Evolutionary conservation across 2,329 filamentous ascomycete species (phyloP).

Genomic region (Tolypocladium guangdongense): DNA sequence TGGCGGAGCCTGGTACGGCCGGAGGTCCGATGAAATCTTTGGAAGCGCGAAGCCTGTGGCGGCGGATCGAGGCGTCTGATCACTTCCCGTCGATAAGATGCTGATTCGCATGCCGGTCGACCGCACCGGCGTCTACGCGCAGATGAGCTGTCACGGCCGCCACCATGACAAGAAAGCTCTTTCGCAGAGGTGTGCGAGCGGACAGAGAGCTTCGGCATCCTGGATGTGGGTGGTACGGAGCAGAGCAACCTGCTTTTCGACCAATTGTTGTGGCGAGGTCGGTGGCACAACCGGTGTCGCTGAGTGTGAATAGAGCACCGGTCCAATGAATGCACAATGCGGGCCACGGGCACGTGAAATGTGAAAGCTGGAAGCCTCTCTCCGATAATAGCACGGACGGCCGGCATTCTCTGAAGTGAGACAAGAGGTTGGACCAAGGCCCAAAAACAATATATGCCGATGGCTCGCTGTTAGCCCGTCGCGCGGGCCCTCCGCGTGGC

Average conservation of each 20-base stretch:
- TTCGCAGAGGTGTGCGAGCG: not conserved
- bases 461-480: not conserved
- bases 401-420: slow-evolving; percentile 5
- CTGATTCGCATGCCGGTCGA: not conserved
- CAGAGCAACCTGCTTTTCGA: not conserved
- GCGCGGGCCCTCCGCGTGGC: slow-evolving; percentile 15
- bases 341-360: slow-evolving; percentile 1
- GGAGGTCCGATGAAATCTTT: not conserved
- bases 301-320: not conserved
- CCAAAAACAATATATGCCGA: slow-evolving; percentile 8
- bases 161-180: not conserved
- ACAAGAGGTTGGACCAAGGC: slow-evolving; percentile 5
- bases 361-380: slow-evolving; percentile 1
- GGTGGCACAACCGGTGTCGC: not conserved
- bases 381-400: not conserved
- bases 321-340: not conserved
- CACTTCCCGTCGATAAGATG: not conserved
- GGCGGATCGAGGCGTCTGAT: not conserved
- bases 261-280: not conserved
- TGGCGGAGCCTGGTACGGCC: not conserved
- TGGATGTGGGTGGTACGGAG: not conserved
- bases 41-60: not conserved
- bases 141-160: not conserved
- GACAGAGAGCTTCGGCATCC: not conserved
- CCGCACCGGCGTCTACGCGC: not conserved